Percentiles rank a stretch among this genome's conserved stretches.
Conservation (phyloP, 2,329 filamentous ascomycete species). For the Penicillium decumbens region DNA sequence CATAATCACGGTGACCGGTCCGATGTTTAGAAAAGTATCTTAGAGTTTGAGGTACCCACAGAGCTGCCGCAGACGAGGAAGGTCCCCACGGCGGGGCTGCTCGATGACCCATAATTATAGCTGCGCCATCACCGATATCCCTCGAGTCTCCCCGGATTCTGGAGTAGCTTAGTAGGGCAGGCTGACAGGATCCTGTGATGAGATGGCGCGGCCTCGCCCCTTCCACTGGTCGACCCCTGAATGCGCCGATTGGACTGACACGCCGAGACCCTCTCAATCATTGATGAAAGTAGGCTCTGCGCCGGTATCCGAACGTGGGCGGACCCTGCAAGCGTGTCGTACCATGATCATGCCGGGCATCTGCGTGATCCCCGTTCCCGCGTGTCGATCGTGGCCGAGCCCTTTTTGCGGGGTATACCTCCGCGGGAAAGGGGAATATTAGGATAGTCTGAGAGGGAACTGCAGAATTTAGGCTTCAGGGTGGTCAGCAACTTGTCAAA, state of each 20-base stretch:
- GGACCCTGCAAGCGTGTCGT: slow-evolving; percentile 2
- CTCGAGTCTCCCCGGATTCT: background rate
- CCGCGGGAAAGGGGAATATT: background rate
- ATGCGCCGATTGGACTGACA: slow-evolving; percentile 5
- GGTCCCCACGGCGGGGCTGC: background rate
- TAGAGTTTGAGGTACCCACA: background rate
- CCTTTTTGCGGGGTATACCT: slow-evolving; percentile 6
- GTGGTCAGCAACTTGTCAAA: background rate
- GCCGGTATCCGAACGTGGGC: background rate
- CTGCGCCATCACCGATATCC: background rate
- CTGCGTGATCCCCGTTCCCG: slow-evolving; percentile 19
- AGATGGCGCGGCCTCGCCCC: slow-evolving; percentile 6
- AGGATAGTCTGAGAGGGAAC: background rate
- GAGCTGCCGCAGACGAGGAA: background rate
- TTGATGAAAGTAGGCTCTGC: slow-evolving; percentile 2
- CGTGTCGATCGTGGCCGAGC: slow-evolving; percentile 5
- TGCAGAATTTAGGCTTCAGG: background rate
- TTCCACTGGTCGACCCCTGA: background rate
- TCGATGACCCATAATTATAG: slow-evolving; percentile 12
- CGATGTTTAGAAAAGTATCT: background rate
- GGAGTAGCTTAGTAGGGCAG: slow-evolving; percentile 9
- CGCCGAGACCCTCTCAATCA: slow-evolving; percentile 2
- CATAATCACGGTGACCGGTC: slow-evolving; percentile 6
- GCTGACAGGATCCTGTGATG: slow-evolving; percentile 23
- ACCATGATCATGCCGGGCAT: slow-evolving; percentile 16